A percentile compares a stretch with the other conserved stretches of the same genome.
Conservation (phyloP, 345 rosid species). For the Psidium guajava region DNA sequence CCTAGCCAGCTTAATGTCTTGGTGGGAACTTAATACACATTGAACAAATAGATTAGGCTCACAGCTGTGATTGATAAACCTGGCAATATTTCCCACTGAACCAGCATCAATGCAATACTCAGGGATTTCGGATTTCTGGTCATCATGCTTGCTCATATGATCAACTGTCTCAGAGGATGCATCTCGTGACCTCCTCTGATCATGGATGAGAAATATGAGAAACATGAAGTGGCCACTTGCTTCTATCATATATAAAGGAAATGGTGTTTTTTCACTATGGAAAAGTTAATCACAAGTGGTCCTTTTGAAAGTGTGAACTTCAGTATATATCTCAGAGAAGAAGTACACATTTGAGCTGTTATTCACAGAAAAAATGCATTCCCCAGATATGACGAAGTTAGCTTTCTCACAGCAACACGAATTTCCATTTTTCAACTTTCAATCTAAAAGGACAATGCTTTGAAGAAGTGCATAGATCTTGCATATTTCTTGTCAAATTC, state of each 20-base stretch:
- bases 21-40: conserved; percentile 75
- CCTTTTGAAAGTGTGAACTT: too few relatives aligned
- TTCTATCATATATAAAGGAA: too few relatives aligned
- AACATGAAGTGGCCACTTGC: not conserved
- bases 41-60: conserved; percentile 93
- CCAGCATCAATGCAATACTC: conserved; percentile 95
- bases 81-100: conserved; percentile 63
- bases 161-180: conserved; percentile 21
- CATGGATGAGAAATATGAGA: not conserved
- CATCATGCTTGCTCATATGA: conserved; percentile 15
- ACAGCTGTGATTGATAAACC: conserved; percentile 92
- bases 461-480: not conserved
- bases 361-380: not conserved
- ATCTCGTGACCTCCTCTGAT: conserved; percentile 55
- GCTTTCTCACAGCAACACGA: not conserved
- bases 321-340: too few relatives aligned
- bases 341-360: not conserved
- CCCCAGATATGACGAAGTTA: not conserved
- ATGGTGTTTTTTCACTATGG: too few relatives aligned
- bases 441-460: not conserved
- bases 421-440: not conserved
- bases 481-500: not conserved
- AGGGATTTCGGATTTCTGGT: conserved; percentile 45
- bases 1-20: conserved; percentile 68
- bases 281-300: too few relatives aligned